These are phyloP conservation scores for Xanthoconium purpureum DNA, from an alignment of 768 basidiomycete species.

Conservation along the genomic window DNA sequence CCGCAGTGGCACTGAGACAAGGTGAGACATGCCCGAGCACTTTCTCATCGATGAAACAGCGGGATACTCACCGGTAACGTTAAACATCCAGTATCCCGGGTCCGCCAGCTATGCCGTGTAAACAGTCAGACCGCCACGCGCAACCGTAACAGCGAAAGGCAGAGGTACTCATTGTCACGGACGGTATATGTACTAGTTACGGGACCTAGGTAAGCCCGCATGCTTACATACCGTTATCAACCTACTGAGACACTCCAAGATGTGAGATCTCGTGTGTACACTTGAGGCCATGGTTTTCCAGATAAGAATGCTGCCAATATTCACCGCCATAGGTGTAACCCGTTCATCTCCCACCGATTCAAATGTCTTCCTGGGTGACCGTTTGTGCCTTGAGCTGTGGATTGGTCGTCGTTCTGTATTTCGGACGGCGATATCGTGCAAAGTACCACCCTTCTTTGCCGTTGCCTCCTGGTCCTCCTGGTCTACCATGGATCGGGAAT, in stretches of 20 bases:
- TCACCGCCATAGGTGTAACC: background rate
- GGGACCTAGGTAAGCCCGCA: too few relatives aligned
- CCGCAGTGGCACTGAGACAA: background rate
- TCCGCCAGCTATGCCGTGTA: too few relatives aligned
- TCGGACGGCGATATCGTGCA: background rate
- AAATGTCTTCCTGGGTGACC: background rate
- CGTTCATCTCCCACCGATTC: background rate
- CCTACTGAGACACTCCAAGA: too few relatives aligned
- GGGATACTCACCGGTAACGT: background rate
- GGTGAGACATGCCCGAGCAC: background rate
- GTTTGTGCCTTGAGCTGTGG: background rate
- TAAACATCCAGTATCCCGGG: background rate
- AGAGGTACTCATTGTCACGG: too few relatives aligned
- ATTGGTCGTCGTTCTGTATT: background rate
- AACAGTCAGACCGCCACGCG: too few relatives aligned
- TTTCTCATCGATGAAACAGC: background rate
- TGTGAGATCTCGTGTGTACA: too few relatives aligned
- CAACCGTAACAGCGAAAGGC: too few relatives aligned
- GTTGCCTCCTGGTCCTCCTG: too few relatives aligned
- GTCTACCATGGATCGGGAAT: too few relatives aligned
- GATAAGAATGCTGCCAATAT: background rate
- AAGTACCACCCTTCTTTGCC: background rate
- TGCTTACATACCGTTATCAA: too few relatives aligned
- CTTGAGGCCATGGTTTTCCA: background rate
- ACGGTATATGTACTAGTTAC: too few relatives aligned